Percentiles rank a stretch among this genome's conserved stretches.
Conservation (phyloP, 2,329 filamentous ascomycete genomes). For the Penicillium sp. region DNA sequence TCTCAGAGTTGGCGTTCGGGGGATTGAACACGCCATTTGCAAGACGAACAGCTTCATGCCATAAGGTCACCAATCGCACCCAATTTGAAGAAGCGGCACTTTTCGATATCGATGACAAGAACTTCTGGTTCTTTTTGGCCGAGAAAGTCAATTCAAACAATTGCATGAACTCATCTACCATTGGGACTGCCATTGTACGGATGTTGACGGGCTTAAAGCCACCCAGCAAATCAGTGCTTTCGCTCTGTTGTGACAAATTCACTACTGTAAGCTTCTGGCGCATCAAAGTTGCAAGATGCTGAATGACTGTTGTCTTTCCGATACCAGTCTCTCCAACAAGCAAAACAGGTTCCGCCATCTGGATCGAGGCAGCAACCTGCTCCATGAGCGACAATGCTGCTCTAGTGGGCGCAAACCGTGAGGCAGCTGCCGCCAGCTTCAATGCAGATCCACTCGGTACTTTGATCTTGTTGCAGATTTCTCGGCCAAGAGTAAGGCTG, state of each 20-base stretch:
- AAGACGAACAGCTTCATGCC: slow-evolving; percentile 86
- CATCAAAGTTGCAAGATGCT: slow-evolving; percentile 81
- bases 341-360: slow-evolving; percentile 81
- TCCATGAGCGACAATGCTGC: slow-evolving; percentile 84
- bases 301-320: slow-evolving; percentile 93
- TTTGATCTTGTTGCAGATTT: slow-evolving; percentile 58
- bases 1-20: slow-evolving; percentile 43
- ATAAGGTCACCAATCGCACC: slow-evolving; percentile 79
- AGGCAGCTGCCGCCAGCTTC: slow-evolving; percentile 35
- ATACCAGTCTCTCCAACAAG: slow-evolving; percentile 99
- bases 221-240: slow-evolving; percentile 91
- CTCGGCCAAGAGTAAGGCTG: slow-evolving; percentile 65
- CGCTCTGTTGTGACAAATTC: slow-evolving; percentile 96
- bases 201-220: slow-evolving; percentile 96
- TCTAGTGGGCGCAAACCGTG: slow-evolving; percentile 79
- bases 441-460: slow-evolving; percentile 48
- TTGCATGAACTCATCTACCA: slow-evolving; percentile 92
- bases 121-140: slow-evolving; percentile 80
- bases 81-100: slow-evolving; percentile 80
- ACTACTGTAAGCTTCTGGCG: slow-evolving; percentile 87
- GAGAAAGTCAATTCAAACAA: slow-evolving; percentile 88
- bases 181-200: slow-evolving; percentile 78
- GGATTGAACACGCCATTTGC: slow-evolving; percentile 68
- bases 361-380: slow-evolving; percentile 79
- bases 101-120: slow-evolving; percentile 76